These are phyloP conservation scores for Amanita molliuscula DNA, from an alignment of 768 basidiomycete genomes.

Conservation along the genomic window DNA sequence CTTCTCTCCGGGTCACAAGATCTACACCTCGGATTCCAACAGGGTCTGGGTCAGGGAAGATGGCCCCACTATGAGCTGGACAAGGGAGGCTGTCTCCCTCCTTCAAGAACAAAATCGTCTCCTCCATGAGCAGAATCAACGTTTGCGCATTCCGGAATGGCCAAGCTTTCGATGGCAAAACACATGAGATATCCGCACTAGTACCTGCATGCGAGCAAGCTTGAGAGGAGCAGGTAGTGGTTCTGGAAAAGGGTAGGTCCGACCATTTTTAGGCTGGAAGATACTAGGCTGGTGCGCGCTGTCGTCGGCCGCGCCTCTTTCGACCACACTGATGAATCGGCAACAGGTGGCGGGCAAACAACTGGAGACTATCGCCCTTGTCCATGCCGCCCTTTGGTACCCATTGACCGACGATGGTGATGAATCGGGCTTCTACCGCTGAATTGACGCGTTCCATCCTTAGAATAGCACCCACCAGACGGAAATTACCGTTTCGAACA, in stretches of 20 bases:
- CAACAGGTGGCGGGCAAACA: background rate
- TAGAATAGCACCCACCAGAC: background rate
- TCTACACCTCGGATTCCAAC: too few relatives aligned
- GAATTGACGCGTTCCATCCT: background rate
- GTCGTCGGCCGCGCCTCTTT: background rate
- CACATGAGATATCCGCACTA: background rate
- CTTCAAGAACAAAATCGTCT: too few relatives aligned
- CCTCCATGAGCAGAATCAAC: too few relatives aligned
- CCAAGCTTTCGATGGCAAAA: background rate
- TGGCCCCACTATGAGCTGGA: too few relatives aligned
- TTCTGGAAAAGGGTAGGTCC: background rate
- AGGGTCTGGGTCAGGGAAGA: too few relatives aligned
- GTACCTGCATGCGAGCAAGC: background rate
- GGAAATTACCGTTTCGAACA: background rate
- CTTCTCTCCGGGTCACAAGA: too few relatives aligned
- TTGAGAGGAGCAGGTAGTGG: background rate
- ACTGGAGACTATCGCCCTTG: background rate
- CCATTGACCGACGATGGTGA: background rate
- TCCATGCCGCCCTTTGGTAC: background rate
- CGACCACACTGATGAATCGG: background rate
- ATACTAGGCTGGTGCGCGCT: background rate
- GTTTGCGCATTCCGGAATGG: background rate
- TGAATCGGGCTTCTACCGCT: background rate
- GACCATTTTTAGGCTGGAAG: background rate
- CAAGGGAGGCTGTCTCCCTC: too few relatives aligned